phyloP scores from a whole-genome alignment of 768 basidiomycete species.

The Trametes elegans region DNA sequence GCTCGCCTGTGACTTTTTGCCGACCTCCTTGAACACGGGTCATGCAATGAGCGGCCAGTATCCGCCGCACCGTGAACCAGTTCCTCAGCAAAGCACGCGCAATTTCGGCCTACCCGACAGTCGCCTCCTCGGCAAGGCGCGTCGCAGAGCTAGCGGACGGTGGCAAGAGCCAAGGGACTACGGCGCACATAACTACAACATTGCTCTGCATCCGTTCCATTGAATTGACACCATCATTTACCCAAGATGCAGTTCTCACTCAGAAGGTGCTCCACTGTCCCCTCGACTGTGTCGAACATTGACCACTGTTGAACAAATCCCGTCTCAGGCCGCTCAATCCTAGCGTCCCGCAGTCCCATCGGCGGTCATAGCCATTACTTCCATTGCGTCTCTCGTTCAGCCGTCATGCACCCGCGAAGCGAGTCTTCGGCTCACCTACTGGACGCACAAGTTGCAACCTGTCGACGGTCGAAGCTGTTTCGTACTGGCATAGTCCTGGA shows the following conservation, averaged over 20 bases:
- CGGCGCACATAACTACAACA: no score
- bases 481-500: no score
- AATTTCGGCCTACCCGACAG: no score
- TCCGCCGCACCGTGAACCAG: background rate
- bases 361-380: background rate
- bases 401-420: background rate
- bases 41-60: background rate
- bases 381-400: constrained; percentile 2
- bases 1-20: background rate
- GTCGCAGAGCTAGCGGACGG: no score
- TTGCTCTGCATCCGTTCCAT: no score
- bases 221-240: background rate
- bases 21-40: background rate
- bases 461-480: no score
- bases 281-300: background rate
- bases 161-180: no score
- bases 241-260: background rate
- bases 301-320: background rate
- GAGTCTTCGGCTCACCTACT: background rate
- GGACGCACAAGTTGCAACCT: no score
- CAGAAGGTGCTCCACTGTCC: background rate
- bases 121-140: no score
- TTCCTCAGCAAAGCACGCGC: background rate
- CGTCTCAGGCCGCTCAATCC: background rate
- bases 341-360: background rate